Evolutionary conservation across 257 asterid genomes (phyloP).

Genomic region (Petrea volubilis): DNA sequence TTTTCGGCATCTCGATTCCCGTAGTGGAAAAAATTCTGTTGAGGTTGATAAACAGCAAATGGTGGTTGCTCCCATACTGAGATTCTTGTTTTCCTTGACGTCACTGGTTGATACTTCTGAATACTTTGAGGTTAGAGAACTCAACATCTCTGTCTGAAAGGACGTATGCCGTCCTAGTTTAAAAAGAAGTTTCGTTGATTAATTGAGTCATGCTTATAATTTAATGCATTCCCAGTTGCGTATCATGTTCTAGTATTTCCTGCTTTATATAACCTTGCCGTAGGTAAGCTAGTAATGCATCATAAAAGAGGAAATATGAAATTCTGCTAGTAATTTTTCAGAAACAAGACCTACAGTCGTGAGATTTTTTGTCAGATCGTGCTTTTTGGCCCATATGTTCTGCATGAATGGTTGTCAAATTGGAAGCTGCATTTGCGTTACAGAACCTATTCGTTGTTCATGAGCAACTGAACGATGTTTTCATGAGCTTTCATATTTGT

Average conservation of each 20-base stretch:
- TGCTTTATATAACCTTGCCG: not conserved
- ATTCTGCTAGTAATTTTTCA: not conserved
- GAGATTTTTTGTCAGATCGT: not conserved
- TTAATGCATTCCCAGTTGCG: not conserved
- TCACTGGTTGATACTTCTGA: conserved; percentile 85
- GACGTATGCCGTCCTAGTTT: not conserved
- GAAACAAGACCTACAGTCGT: not conserved
- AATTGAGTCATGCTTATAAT: not conserved
- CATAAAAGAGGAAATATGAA: not conserved
- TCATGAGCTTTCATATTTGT: not conserved
- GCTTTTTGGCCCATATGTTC: not conserved
- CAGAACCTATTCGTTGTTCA: not conserved
- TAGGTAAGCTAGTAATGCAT: not conserved
- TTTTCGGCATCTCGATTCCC: conserved; percentile 48
- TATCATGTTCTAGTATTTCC: conserved; percentile 7
- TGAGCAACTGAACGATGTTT: conserved; percentile 6
- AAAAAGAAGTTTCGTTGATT: not conserved
- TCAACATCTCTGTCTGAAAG: not conserved
- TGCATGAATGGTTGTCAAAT: not conserved
- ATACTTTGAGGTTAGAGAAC: conserved; percentile 73
- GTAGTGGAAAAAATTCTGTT: conserved; percentile 54
- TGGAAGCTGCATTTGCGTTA: not conserved
- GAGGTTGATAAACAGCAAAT: conserved; percentile 73
- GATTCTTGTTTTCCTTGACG: conserved; percentile 79
- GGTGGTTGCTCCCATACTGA: conserved; percentile 78